Conservation (phyloP, 2,329 filamentous ascomycete genomes). For the Xylaria sp. region DNA sequence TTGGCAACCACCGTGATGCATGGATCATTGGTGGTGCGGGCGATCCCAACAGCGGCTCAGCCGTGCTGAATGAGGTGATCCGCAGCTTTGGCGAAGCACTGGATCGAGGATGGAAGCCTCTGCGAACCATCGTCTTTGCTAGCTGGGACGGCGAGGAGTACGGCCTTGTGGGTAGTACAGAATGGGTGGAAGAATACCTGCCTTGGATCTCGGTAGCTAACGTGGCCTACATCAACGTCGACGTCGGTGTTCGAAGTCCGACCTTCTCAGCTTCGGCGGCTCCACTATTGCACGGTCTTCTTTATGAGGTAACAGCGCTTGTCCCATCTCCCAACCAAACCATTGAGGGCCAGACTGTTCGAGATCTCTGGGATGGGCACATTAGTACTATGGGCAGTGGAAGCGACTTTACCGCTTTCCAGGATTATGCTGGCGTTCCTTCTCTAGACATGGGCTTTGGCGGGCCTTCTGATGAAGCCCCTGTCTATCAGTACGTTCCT, state of each 20-base stretch:
- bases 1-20: conserved; percentile 93
- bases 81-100: conserved; percentile 78
- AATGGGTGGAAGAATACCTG: conserved; percentile 92
- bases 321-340: conserved; percentile 82
- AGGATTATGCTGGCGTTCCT: conserved; percentile 76
- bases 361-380: conserved; percentile 71
- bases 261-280: conserved; percentile 74
- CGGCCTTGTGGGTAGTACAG: conserved; percentile 84
- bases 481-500: conserved; percentile 68
- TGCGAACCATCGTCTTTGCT: conserved; percentile 91
- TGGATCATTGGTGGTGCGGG: conserved; percentile 87
- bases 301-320: conserved; percentile 72
- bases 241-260: conserved; percentile 76
- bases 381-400: conserved; percentile 77
- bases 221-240: conserved; percentile 88
- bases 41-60: conserved; percentile 86
- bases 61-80: conserved; percentile 80
- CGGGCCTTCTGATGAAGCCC: conserved; percentile 54
- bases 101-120: conserved; percentile 80
- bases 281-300: conserved; percentile 78
- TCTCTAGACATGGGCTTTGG: conserved; percentile 73
- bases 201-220: conserved; percentile 80
- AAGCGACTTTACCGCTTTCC: conserved; percentile 80
- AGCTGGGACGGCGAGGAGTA: conserved; percentile 89
- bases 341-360: conserved; percentile 73